phyloP scores from a whole-genome alignment of 129 eudicot genomes.

The Saussurea involucrata region DNA sequence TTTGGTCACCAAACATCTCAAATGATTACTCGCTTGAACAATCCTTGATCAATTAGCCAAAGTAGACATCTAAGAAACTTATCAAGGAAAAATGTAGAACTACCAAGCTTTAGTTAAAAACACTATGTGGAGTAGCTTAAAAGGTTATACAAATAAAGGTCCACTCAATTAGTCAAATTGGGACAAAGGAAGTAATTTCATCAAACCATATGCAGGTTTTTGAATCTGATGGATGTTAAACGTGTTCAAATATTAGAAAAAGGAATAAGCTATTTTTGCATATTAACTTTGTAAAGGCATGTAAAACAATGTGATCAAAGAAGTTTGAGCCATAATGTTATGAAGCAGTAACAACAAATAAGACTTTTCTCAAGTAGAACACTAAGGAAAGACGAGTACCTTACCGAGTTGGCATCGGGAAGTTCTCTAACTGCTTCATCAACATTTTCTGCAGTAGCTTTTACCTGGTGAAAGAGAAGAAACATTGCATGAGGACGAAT shows the following conservation, averaged over 20 bases:
- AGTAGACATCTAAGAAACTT: neutral
- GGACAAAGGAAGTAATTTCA: neutral
- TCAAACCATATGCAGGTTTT: neutral
- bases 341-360: neutral
- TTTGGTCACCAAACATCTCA: neutral
- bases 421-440: slow-evolving; percentile 97
- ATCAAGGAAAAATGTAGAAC: neutral
- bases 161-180: neutral
- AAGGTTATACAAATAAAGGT: neutral
- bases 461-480: slow-evolving; percentile 53
- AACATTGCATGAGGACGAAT: neutral
- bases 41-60: neutral
- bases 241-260: neutral
- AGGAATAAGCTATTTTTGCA: neutral
- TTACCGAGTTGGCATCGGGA: slow-evolving; percentile 99
- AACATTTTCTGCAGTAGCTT: slow-evolving; percentile 97
- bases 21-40: neutral
- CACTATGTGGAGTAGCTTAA: neutral
- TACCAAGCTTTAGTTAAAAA: neutral
- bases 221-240: neutral
- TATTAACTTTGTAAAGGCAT: neutral
- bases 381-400: slow-evolving; percentile 63
- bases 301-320: neutral
- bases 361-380: slow-evolving; percentile 9
- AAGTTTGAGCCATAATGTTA: neutral